phyloP scores from a whole-genome alignment of 2,329 filamentous ascomycete genomes.

The Claviceps citrina region DNA sequence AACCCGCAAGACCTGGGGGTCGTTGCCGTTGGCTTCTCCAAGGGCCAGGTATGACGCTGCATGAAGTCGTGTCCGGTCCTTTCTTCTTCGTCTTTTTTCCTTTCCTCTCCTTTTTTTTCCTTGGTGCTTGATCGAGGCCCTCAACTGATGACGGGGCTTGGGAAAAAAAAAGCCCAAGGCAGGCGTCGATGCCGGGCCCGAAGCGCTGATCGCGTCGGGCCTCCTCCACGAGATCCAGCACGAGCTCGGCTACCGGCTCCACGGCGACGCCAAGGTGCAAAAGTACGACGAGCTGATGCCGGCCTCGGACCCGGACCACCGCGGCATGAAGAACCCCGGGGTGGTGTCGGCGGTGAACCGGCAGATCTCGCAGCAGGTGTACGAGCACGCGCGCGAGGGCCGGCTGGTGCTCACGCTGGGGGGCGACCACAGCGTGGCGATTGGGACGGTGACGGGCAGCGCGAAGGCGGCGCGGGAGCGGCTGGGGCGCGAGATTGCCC shows the following conservation, averaged over 20 bases:
- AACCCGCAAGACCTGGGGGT: constrained; percentile 70
- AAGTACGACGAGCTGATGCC: constrained; percentile 65
- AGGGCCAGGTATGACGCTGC: constrained; percentile 85
- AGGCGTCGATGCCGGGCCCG: constrained; percentile 81
- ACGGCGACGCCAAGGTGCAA: constrained; percentile 72
- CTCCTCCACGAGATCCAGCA: constrained; percentile 69
- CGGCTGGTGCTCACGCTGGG: constrained; percentile 85
- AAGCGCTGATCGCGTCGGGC: constrained; percentile 75
- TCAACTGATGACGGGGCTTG: too few species aligned
- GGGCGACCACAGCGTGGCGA: constrained; percentile 91
- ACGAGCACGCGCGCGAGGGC: constrained; percentile 68
- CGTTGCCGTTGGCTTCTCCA: constrained; percentile 90
- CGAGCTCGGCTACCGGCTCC: constrained; percentile 77
- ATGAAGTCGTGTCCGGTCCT: too few species aligned
- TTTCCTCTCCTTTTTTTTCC: too few species aligned
- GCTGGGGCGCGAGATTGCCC: constrained; percentile 66
- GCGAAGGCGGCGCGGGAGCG: constrained; percentile 77
- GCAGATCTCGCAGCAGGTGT: constrained; percentile 68
- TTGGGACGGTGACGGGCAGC: constrained; percentile 79
- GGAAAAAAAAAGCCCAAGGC: constrained; percentile 89
- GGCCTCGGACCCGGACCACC: constrained; percentile 57
- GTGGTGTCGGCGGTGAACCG: constrained; percentile 75
- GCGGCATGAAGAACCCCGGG: constrained; percentile 86
- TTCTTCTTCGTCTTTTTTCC: too few species aligned
- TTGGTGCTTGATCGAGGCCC: too few species aligned